Percentiles rank a stretch among this genome's conserved stretches.
Evolutionary conservation across 441 rosid species (phyloP).

Genomic region (Erodium trifolium): DNA sequence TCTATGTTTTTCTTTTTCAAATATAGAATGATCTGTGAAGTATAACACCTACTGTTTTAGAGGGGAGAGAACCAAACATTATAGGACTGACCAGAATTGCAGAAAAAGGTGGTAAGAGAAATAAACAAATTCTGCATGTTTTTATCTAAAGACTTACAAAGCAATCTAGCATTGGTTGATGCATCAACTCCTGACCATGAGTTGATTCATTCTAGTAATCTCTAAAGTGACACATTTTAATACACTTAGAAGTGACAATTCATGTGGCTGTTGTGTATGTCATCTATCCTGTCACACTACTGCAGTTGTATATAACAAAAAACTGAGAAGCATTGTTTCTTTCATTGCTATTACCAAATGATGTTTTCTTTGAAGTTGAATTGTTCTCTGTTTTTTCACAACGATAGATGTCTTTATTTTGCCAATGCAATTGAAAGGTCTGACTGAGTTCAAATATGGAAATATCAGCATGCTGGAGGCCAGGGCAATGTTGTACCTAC

Average conservation of each 20-base stretch:
- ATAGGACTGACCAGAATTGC: neutral
- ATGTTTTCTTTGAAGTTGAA: too few relatives aligned
- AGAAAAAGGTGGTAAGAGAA: neutral
- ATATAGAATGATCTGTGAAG: neutral
- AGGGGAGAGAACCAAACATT: neutral
- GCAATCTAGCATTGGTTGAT: neutral
- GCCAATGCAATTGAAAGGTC: neutral
- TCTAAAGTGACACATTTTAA: neutral
- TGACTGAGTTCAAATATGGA: conserved; percentile 11
- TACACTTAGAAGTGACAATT: neutral
- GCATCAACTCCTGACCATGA: too few relatives aligned
- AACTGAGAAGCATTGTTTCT: too few relatives aligned
- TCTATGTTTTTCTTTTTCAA: neutral
- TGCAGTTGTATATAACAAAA: too few relatives aligned
- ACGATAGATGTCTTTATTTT: neutral
- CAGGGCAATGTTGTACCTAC: conserved; percentile 66
- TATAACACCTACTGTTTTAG: neutral
- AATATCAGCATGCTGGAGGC: conserved; percentile 76
- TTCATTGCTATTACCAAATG: too few relatives aligned
- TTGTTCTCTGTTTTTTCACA: neutral
- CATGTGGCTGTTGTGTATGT: too few relatives aligned
- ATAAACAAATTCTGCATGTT: neutral
- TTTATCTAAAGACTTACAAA: neutral
- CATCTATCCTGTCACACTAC: too few relatives aligned
- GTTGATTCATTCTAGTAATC: neutral